Percentiles rank a stretch among this genome's conserved stretches.
phyloP scores from a whole-genome alignment of 495 filamentous ascomycete genomes.

The Penicillium macrosclerotiorum region DNA sequence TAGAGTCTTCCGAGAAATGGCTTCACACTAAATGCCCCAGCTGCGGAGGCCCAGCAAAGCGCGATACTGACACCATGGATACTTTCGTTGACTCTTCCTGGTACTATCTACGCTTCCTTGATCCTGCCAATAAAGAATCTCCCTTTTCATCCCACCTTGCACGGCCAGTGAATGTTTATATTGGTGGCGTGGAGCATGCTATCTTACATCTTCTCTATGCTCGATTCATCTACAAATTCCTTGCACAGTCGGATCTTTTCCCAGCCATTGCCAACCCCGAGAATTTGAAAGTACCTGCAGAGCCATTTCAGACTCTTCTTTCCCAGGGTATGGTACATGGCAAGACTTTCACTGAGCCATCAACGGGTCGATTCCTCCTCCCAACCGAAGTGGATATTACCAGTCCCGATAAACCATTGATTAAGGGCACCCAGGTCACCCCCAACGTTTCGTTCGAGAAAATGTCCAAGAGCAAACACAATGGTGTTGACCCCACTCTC shows the following conservation, averaged over 20 bases:
- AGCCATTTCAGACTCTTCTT: constrained; percentile 78
- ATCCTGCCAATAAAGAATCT: constrained; percentile 58
- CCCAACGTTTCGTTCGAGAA: constrained; percentile 75
- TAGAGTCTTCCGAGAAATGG: constrained; percentile 71
- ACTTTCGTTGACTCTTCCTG: constrained; percentile 93
- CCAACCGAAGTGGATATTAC: constrained; percentile 71
- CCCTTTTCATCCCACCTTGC: constrained; percentile 60
- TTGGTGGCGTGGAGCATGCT: constrained; percentile 87
- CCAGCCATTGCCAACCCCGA: constrained; percentile 40
- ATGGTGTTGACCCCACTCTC: constrained; percentile 77
- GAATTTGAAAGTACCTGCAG: constrained; percentile 33
- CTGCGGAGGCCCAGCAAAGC: constrained; percentile 65
- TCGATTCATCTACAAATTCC: constrained; percentile 86
- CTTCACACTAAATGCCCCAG: constrained; percentile 72
- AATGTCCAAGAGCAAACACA: constrained; percentile 96
- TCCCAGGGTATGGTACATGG: constrained; percentile 94
- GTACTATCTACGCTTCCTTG: constrained; percentile 82
- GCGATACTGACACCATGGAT: constrained; percentile 94
- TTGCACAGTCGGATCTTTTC: constrained; percentile 57
- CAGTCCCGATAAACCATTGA: constrained; percentile 53
- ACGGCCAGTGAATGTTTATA: constrained; percentile 78
- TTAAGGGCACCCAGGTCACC: constrained; percentile 54
- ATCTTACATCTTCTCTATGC: constrained; percentile 91
- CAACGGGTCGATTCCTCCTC: constrained; percentile 72
- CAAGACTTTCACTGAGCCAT: constrained; percentile 73